These are phyloP conservation scores for Didymella pinodella DNA, from an alignment of 2,329 filamentous ascomycete species.

Conservation along the genomic window DNA sequence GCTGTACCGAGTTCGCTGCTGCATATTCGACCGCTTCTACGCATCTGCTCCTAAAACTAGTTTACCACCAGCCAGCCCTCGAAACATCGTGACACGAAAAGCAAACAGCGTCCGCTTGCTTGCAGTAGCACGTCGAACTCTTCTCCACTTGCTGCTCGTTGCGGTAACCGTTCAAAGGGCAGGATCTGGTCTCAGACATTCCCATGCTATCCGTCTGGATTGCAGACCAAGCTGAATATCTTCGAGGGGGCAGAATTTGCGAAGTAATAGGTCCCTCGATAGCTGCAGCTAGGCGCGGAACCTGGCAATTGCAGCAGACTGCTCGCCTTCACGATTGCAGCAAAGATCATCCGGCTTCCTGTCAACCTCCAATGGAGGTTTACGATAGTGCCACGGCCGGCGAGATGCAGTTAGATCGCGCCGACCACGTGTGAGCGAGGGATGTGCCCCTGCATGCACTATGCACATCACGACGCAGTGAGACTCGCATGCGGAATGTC, in stretches of 20 bases:
- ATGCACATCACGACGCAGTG: constrained; percentile 18
- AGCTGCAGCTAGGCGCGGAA: neutral
- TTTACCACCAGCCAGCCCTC: constrained; percentile 11
- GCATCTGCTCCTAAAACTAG: constrained; percentile 29
- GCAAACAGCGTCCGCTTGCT: constrained; percentile 5
- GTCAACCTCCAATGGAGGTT: neutral
- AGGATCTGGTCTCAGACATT: constrained; percentile 2
- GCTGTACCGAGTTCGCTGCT: constrained; percentile 6
- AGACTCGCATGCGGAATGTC: constrained; percentile 8
- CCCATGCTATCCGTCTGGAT: neutral
- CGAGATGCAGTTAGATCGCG: constrained; percentile 15
- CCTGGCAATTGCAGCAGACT: neutral
- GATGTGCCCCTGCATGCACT: constrained; percentile 14
- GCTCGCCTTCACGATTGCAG: neutral
- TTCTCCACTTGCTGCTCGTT: constrained; percentile 3
- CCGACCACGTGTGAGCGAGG: constrained; percentile 22
- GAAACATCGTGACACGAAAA: constrained; percentile 7
- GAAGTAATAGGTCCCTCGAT: neutral
- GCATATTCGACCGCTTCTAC: constrained; percentile 28
- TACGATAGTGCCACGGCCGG: constrained; percentile 3
- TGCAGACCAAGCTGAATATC: neutral
- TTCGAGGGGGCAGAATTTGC: neutral
- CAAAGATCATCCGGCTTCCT: neutral
- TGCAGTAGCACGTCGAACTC: constrained; percentile 2
- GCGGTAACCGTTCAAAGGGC: constrained; percentile 1